These are phyloP conservation scores for Alternaria atra DNA, from an alignment of 2,329 filamentous ascomycete genomes.

Conservation along the genomic window DNA sequence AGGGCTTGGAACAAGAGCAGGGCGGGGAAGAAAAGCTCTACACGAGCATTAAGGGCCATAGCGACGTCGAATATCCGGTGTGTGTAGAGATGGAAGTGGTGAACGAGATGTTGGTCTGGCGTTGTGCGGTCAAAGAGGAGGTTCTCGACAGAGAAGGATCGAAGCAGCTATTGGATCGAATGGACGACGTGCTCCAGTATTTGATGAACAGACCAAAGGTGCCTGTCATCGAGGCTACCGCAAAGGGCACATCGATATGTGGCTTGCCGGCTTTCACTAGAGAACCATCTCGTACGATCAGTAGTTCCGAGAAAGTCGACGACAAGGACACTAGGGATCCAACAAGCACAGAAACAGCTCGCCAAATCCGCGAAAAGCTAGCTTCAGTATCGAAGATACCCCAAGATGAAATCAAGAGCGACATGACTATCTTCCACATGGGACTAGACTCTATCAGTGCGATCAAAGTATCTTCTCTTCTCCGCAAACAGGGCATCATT, in stretches of 20 bases:
- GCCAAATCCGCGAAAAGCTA: slow-evolving; percentile 57
- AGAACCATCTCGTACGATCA: background rate
- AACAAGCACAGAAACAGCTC: slow-evolving; percentile 47
- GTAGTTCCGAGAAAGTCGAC: background rate
- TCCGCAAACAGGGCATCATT: slow-evolving; percentile 70
- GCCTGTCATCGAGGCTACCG: slow-evolving; percentile 64
- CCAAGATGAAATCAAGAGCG: slow-evolving; percentile 64
- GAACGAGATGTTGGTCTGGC: slow-evolving; percentile 69
- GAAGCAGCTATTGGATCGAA: slow-evolving; percentile 61
- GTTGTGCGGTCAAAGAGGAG: slow-evolving; percentile 72
- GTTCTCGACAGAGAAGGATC: slow-evolving; percentile 61
- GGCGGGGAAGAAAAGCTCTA: slow-evolving; percentile 57
- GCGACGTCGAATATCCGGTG: slow-evolving; percentile 81
- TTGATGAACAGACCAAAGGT: slow-evolving; percentile 62
- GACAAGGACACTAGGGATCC: background rate
- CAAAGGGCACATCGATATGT: slow-evolving; percentile 68
- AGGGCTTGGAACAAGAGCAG: slow-evolving; percentile 49
- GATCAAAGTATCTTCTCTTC: slow-evolving; percentile 79
- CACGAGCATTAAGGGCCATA: slow-evolving; percentile 68
- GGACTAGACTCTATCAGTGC: slow-evolving; percentile 92
- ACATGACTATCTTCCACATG: slow-evolving; percentile 79
- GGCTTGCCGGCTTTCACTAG: slow-evolving; percentile 62
- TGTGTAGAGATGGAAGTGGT: slow-evolving; percentile 81
- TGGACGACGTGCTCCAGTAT: slow-evolving; percentile 68
- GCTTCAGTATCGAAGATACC: slow-evolving; percentile 69